Conservation (phyloP, 2,329 filamentous ascomycete genomes). For the Onygena corvina region DNA sequence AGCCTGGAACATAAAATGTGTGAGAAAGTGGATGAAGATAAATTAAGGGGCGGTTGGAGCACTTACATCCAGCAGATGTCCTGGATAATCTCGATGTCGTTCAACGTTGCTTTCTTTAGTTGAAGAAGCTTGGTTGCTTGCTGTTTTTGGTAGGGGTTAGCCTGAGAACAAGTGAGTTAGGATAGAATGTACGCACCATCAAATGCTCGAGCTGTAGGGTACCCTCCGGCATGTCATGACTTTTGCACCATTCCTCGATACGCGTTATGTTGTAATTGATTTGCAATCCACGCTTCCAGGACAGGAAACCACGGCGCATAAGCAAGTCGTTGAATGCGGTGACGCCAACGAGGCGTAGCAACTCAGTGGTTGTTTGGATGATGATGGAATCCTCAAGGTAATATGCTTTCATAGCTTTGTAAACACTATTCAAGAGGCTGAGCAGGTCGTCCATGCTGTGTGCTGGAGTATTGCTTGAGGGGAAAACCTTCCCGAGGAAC, state of each 20-base stretch:
- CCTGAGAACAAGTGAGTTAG: constrained; percentile 9
- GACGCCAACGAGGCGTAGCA: constrained; percentile 83
- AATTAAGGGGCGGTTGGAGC: not conserved
- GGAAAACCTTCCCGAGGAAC: constrained; percentile 92
- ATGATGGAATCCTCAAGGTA: constrained; percentile 95
- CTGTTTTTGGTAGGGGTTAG: constrained; percentile 31
- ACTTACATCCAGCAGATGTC: constrained; percentile 99
- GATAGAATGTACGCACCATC: constrained; percentile 52
- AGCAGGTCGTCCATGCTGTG: constrained; percentile 99
- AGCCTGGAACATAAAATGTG: constrained; percentile 49
- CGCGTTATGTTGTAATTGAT: constrained; percentile 99
- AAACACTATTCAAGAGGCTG: constrained; percentile 89
- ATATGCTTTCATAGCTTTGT: constrained; percentile 97
- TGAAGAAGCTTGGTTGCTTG: constrained; percentile 98
- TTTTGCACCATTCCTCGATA: constrained; percentile 99
- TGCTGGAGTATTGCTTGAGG: constrained; percentile 79
- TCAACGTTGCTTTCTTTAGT: constrained; percentile 95
- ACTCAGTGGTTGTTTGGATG: constrained; percentile 86
- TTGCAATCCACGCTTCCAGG: constrained; percentile 96
- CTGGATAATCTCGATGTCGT: constrained; percentile 99
- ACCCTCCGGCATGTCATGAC: constrained; percentile 97
- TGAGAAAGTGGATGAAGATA: constrained; percentile 6
- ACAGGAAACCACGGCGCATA: constrained; percentile 96
- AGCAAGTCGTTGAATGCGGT: constrained; percentile 97
- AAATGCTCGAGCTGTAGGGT: constrained; percentile 94